Base-by-base conservation (phyloP, 2,329 filamentous ascomycete genomes). In the Aspergillus tubingensis region DNA sequence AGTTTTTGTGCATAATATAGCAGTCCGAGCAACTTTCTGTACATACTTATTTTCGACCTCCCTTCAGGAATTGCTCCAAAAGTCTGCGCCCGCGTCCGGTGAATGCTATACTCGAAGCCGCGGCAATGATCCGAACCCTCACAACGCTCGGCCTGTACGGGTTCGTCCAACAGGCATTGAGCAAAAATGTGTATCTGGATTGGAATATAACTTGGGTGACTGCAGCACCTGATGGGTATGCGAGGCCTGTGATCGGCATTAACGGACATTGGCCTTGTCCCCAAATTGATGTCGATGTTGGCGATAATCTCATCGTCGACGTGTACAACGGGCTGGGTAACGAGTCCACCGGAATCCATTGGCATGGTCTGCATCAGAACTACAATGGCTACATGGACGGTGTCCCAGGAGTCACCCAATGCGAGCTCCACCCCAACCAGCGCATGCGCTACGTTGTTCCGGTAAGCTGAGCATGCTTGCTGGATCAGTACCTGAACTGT, bases 321-420 rank as follows among this genome's bases (percentile, higher is more conserved):
- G 69, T 77, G n/a, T 70, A 76, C 61, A 79, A 79, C 39, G 65
- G 65, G 4, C 67, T 79, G 11, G 76, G 75, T 19, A 76, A 79
- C 36, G 66, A 77, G 59, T 72, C 72, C 3, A 75, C 74, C 7
- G 72, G 67, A n/a, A 69, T 80, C 25, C 78, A 80, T 60, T 93
- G 89, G 70, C 90, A 92, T 70, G 91, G 90, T 44, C 72, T 92
- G 8, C 90, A 83, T 75, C 85, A 87, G 80, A 88, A 88, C 64
- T 86, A 85, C 21, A 87, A 85, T 0, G 84, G 80, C 8, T 80
- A 87, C 53, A 92, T 92, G 88, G 91, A 94, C 73, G 91, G 91
- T 0, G 83, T 87, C 0, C 75, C 78, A 2, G 81, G 81, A 52
- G 86, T 90, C 21, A 85, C 87, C 0, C 90, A 93, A 71, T 93